These are phyloP conservation scores for Vararia minispora DNA, from an alignment of 768 basidiomycete species.

Conservation along the genomic window DNA sequence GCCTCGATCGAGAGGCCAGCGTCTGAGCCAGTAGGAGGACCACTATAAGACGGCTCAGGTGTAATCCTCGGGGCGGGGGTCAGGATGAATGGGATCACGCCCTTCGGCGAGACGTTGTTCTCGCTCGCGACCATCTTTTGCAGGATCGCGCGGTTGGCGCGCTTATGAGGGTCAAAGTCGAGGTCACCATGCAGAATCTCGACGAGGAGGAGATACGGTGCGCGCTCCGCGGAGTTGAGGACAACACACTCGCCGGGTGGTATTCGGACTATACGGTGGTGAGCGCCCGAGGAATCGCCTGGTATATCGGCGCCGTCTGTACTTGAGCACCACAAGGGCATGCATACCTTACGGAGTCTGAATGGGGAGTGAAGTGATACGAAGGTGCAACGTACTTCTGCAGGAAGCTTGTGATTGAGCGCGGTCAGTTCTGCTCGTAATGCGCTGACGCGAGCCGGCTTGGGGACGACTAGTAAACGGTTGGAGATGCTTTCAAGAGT, in stretches of 20 bases:
- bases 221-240: constrained; percentile 92
- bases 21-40: constrained; percentile 12
- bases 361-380: constrained; percentile 7
- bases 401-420: constrained; percentile 91
- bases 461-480: constrained; percentile 81
- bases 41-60: too few relatives aligned
- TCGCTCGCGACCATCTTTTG: constrained; percentile 57
- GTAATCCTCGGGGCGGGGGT: constrained; percentile 4
- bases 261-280: constrained; percentile 94
- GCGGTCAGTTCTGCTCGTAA: constrained; percentile 90
- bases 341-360: constrained; percentile 57
- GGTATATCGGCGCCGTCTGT: constrained; percentile 41
- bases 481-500: constrained; percentile 89
- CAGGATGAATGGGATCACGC: constrained; percentile 28
- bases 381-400: constrained; percentile 51
- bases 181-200: constrained; percentile 87
- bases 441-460: constrained; percentile 92
- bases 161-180: constrained; percentile 80
- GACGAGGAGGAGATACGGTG: constrained; percentile 85
- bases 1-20: constrained; percentile 17
- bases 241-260: constrained; percentile 97
- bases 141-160: constrained; percentile 78
- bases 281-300: constrained; percentile 42
- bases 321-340: constrained; percentile 80
- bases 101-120: constrained; percentile 43